Base-by-base conservation (phyloP, 2,329 filamentous ascomycete genomes). In the Cordyceps cateniannulata region DNA sequence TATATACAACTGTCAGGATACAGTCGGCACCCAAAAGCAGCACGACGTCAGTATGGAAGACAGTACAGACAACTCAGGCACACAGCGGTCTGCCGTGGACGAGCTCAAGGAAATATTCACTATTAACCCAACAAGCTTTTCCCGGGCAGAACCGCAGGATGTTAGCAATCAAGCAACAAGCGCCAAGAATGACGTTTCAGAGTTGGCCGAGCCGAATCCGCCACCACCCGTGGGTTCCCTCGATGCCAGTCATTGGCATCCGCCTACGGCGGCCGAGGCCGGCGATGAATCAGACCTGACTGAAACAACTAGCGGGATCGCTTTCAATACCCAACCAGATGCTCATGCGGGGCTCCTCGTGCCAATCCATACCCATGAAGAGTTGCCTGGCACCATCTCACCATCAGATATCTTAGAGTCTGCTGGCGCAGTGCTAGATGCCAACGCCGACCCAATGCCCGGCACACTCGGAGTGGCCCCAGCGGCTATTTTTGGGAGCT, bases 381-480 rank as follows among this genome's bases (percentile, higher is more conserved):
- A 42, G 20, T 35, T 57, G 9, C 51, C 51, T 14, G 58, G 48
- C 20, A 63, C 61, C 18, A 57, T 64, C 12, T 62, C 63, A 16
- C 63, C 63, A 10, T 54, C 58, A 2, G 63, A 64, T 18, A 57
- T 64, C 14, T n/a, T 64, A 14, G 49, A 50, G 44, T 61, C 62
- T 24, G 38, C 45, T 20, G 56, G 29, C 12, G 24, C 49, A 3
- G 16, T 32, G 14, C 29, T 48, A 5, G 50, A 16, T 22, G 18
- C 8, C 20, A 14, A 48, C 20, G 27, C 58, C 3, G 24, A 29
- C 9, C 50, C 50, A 5, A 58, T 52, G 5, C 38, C 38, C 18
- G 55, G 35, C 6, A 22, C 60, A n/a, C 42, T 53, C 1, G 60
- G 60, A 16, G 50, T 62, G 27, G 24, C 32, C 5, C 56, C 55